Conservation (phyloP, 2,329 filamentous ascomycete genomes). For the Fusarium pseudocircinatum region DNA sequence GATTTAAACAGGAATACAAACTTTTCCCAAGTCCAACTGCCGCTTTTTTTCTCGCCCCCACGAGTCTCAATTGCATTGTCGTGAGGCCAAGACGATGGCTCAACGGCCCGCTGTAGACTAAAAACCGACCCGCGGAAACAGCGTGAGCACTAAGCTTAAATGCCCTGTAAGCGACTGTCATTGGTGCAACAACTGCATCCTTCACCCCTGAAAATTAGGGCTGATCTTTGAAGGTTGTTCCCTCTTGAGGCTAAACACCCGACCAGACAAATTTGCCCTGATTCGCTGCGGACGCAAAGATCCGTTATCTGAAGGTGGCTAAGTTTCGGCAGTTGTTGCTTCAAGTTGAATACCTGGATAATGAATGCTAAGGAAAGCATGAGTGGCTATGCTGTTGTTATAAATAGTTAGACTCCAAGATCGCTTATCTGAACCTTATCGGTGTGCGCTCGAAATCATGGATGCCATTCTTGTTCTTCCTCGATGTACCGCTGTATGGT, state of each 20-base stretch:
- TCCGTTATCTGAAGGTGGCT: background rate
- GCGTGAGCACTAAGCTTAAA: constrained; percentile 4
- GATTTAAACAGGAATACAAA: background rate
- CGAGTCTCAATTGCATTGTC: background rate
- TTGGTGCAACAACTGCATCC: background rate
- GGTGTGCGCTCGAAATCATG: too few species aligned
- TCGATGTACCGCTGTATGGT: too few species aligned
- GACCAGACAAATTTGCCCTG: background rate
- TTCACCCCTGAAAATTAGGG: constrained; percentile 5
- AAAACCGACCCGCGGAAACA: background rate
- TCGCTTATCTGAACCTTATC: background rate
- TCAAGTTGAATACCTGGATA: background rate
- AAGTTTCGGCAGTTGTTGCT: background rate
- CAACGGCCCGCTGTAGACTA: background rate
- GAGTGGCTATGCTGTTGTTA: background rate
- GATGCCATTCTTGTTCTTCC: too few species aligned
- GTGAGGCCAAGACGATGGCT: background rate
- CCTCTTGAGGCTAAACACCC: background rate
- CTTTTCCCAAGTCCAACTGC: background rate
- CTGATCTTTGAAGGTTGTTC: background rate
- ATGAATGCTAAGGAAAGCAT: background rate
- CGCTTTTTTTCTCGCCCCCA: background rate
- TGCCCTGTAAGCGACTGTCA: background rate
- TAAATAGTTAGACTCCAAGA: background rate
- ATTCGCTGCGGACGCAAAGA: background rate